Conservation (phyloP, 2,329 filamentous ascomycete species). For the Fusarium zealandicum region DNA sequence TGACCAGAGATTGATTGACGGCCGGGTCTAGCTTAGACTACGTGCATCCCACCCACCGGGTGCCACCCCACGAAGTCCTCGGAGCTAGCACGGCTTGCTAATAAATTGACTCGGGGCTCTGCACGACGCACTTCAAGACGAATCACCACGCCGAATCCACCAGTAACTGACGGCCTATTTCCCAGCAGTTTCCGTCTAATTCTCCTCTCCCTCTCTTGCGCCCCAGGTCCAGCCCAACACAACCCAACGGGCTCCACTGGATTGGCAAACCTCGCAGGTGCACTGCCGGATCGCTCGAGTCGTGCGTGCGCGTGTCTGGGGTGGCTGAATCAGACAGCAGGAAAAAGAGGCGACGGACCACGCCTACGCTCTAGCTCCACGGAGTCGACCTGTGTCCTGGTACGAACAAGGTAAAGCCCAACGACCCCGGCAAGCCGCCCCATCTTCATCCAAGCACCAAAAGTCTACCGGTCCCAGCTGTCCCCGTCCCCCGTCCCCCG, state of each 20-base stretch:
- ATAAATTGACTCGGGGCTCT: constrained; percentile 1
- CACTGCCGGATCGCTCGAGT: constrained; percentile 33
- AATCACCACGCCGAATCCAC: constrained; percentile 17
- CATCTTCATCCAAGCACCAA: constrained; percentile 31
- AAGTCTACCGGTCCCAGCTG: constrained; percentile 31
- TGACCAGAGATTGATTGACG: constrained; percentile 9
- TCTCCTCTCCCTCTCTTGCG: background rate
- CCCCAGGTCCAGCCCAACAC: constrained; percentile 7
- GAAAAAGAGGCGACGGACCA: constrained; percentile 22
- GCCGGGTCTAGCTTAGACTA: background rate
- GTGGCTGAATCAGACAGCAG: constrained; percentile 39
- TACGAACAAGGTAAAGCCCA: constrained; percentile 33
- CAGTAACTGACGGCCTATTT: constrained; percentile 13
- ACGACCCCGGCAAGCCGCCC: constrained; percentile 35
- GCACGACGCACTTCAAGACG: constrained; percentile 6
- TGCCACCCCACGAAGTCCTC: constrained; percentile 7
- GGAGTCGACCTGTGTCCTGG: constrained; percentile 19
- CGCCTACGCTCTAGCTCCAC: constrained; percentile 30
- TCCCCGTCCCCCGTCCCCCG: constrained; percentile 30
- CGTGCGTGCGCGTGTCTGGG: constrained; percentile 28
- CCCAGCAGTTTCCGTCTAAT: background rate
- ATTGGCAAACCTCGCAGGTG: constrained; percentile 25
- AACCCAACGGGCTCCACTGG: constrained; percentile 31
- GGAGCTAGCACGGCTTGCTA: background rate
- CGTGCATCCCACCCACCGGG: constrained; percentile 7